These are phyloP conservation scores for Mycena filopes DNA, from an alignment of 768 basidiomycete species.

Conservation along the genomic window DNA sequence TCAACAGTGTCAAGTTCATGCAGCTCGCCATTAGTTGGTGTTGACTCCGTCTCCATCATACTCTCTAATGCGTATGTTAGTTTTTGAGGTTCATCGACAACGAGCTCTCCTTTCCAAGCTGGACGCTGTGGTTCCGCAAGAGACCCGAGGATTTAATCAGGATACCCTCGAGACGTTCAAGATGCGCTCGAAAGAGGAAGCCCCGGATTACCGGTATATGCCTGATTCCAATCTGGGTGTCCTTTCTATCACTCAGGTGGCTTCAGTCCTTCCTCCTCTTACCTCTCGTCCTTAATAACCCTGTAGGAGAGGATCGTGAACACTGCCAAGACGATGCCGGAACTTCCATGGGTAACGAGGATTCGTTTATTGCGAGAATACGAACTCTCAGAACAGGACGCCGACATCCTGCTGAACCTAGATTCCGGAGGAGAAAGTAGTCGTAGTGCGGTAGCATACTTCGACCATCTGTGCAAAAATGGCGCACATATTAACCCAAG, in stretches of 20 bases:
- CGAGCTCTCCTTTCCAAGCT: conserved; percentile 60
- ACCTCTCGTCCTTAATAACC: not conserved
- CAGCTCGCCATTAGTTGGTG: conserved; percentile 83
- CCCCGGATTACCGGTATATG: conserved; percentile 98
- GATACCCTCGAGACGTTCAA: conserved; percentile 82
- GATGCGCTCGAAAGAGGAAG: conserved; percentile 90
- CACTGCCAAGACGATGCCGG: conserved; percentile 69
- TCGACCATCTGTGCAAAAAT: conserved; percentile 72
- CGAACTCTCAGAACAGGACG: conserved; percentile 67
- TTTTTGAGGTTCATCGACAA: conserved; percentile 85
- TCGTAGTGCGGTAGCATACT: conserved; percentile 76
- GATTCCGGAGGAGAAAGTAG: conserved; percentile 68
- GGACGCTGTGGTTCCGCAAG: conserved; percentile 68
- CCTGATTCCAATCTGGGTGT: conserved; percentile 94
- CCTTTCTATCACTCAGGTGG: conserved; percentile 65
- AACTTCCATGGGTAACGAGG: conserved; percentile 76
- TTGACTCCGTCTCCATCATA: not conserved
- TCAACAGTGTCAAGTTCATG: conserved; percentile 91
- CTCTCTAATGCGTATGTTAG: conserved; percentile 52
- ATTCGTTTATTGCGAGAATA: conserved; percentile 62
- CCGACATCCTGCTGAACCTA: conserved; percentile 79
- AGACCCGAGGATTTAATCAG: conserved; percentile 93
- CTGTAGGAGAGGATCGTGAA: conserved; percentile 70
- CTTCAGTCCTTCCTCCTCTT: conserved; percentile 22
- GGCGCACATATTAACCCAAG: conserved; percentile 65